A percentile compares a stretch with the other conserved stretches of the same genome.
Evolutionary conservation across 1,139 yeast genomes (phyloP).

Genomic region (Yamadazyma dushanensis): DNA sequence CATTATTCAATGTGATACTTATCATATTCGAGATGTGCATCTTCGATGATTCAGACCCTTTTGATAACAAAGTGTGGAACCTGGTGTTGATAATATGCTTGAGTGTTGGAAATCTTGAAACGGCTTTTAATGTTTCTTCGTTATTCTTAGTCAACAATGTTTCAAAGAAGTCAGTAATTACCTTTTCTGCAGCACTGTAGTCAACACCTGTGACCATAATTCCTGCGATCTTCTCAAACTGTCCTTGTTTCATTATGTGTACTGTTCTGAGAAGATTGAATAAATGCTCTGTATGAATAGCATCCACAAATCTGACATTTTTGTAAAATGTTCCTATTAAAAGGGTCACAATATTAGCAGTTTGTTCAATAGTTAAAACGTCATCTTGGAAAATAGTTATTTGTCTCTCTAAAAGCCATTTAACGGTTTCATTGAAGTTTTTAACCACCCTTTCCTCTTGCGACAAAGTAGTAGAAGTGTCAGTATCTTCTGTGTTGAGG

Average conservation of each 20-base stretch:
- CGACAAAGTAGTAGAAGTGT: neutral
- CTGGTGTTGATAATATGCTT: constrained; percentile 28
- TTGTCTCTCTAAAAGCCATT: constrained; percentile 45
- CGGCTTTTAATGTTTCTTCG: constrained; percentile 32
- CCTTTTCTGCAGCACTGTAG: constrained; percentile 17
- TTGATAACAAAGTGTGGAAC: constrained; percentile 22
- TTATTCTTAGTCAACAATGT: constrained; percentile 36
- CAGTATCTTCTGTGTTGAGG: too few relatives aligned
- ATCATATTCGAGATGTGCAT: constrained; percentile 35
- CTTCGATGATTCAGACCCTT: constrained; percentile 22
- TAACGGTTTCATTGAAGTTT: constrained; percentile 25
- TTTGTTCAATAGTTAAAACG: constrained; percentile 28
- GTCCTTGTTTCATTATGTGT: constrained; percentile 32
- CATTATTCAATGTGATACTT: constrained; percentile 34
- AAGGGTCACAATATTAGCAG: constrained; percentile 32
- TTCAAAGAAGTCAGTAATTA: constrained; percentile 32
- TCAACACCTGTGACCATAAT: constrained; percentile 19
- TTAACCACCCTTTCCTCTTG: too few relatives aligned
- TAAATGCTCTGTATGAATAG: constrained; percentile 24
- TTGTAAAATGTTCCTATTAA: constrained; percentile 32
- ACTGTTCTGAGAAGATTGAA: constrained; percentile 41
- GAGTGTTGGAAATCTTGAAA: constrained; percentile 33
- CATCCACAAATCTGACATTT: constrained; percentile 17
- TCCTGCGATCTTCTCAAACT: constrained; percentile 21
- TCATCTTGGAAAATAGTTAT: constrained; percentile 36